Conservation (phyloP, 495 filamentous ascomycete species). For the Hyaloscypha bicolor region DNA sequence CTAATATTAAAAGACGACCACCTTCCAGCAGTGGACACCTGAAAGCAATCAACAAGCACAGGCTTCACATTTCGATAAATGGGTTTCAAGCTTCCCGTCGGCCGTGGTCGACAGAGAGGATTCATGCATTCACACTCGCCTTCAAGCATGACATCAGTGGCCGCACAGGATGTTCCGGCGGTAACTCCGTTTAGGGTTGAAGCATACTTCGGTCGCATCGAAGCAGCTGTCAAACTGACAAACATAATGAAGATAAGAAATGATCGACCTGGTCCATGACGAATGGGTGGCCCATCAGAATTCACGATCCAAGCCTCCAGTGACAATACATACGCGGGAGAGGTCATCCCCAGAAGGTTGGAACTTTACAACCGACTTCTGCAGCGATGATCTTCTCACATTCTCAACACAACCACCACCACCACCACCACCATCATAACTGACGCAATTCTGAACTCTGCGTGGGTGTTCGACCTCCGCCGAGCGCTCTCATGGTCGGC, state of each 20-base stretch:
- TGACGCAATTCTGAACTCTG: background rate
- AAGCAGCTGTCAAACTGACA: background rate
- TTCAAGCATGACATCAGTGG: background rate
- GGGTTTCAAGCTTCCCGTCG: too few species aligned
- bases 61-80: too few species aligned
- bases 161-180: background rate
- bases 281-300: background rate
- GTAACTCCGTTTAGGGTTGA: background rate
- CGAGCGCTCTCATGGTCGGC: too few species aligned
- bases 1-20: too few species aligned
- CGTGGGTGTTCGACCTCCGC: background rate
- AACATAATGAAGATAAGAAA: background rate
- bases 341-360: background rate
- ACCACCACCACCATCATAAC: background rate
- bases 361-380: background rate
- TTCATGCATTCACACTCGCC: too few species aligned
- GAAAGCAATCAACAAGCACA: too few species aligned
- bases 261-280: background rate
- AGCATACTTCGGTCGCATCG: background rate
- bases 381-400: background rate
- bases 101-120: too few species aligned
- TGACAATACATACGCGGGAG: background rate
- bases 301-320: background rate
- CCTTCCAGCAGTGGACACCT: too few species aligned
- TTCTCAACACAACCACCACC: background rate